Evolutionary conservation across 2,329 filamentous ascomycete species (phyloP).

Genomic region (Aureobasidium sp.): DNA sequence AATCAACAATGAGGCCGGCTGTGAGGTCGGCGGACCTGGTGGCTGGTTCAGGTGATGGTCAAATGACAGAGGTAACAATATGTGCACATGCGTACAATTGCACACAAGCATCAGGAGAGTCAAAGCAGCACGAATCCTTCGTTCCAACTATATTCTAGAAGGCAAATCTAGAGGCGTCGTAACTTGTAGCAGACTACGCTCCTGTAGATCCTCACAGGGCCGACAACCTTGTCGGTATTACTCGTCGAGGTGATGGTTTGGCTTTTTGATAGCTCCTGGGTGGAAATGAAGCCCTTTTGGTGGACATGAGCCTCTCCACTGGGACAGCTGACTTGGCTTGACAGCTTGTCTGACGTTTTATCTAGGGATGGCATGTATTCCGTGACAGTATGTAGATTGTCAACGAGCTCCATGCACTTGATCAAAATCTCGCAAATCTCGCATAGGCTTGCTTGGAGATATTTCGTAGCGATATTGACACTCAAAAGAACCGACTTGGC

Average conservation of each 20-base stretch:
- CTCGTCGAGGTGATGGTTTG: neutral
- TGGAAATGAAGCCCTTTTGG: constrained; percentile 13
- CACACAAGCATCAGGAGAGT: constrained; percentile 1
- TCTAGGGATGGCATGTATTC: neutral
- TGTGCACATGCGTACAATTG: neutral
- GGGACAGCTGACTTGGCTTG: neutral
- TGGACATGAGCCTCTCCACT: neutral
- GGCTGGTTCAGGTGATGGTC: constrained; percentile 1
- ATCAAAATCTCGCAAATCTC: neutral
- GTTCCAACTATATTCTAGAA: constrained; percentile 13
- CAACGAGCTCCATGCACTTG: neutral
- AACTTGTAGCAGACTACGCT: neutral
- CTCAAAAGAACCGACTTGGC: neutral
- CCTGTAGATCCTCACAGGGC: neutral
- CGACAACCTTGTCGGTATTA: constrained; percentile 10
- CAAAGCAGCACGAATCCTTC: constrained; percentile 11
- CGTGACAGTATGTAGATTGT: neutral
- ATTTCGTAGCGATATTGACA: neutral
- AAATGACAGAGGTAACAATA: neutral
- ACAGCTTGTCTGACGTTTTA: neutral
- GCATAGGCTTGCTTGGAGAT: neutral
- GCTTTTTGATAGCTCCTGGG: neutral
- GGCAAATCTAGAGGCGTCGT: neutral
- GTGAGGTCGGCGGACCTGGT: neutral
- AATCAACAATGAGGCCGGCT: neutral